These are phyloP conservation scores for Phytopythium kandeliae DNA, from an alignment of 352 stramenopile species.

Conservation along the genomic window DNA sequence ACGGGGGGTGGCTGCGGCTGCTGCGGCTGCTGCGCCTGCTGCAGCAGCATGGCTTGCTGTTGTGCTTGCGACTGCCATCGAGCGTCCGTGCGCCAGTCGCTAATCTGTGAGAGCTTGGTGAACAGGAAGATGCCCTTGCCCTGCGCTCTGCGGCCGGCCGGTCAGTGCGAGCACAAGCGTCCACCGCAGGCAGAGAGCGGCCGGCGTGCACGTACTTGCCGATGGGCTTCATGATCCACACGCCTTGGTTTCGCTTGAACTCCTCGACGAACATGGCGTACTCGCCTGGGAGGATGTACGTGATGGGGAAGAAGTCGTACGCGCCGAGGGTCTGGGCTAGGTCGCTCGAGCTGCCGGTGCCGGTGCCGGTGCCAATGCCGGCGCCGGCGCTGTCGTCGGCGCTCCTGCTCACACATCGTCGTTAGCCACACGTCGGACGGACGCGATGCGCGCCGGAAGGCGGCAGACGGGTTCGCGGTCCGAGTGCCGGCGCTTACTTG, in stretches of 20 bases:
- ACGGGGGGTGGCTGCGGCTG: slow-evolving; percentile 14
- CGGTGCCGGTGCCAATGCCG: slow-evolving; percentile 4
- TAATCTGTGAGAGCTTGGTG: slow-evolving; percentile 91
- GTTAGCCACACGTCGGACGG: too few relatives aligned
- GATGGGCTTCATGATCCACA: slow-evolving; percentile 97
- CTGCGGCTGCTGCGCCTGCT: slow-evolving; percentile 74
- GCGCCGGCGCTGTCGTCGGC: background rate
- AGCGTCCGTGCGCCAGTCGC: slow-evolving; percentile 90
- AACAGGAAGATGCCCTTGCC: slow-evolving; percentile 95
- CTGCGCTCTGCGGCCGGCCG: slow-evolving; percentile 44
- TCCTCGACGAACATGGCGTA: slow-evolving; percentile 95
- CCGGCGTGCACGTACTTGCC: slow-evolving; percentile 55
- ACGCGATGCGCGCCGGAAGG: too few relatives aligned
- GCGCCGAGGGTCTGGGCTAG: slow-evolving; percentile 27
- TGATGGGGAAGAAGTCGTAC: slow-evolving; percentile 91
- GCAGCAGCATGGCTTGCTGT: slow-evolving; percentile 13
- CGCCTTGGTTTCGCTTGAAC: slow-evolving; percentile 87
- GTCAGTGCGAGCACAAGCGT: background rate
- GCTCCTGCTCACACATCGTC: slow-evolving; percentile 2
- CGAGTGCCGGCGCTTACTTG: slow-evolving; percentile 24
- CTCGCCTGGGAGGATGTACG: slow-evolving; percentile 92
- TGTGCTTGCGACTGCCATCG: slow-evolving; percentile 71
- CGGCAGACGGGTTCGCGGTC: background rate
- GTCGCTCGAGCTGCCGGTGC: slow-evolving; percentile 12
- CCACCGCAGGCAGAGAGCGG: too few relatives aligned